A percentile compares a stretch with the other conserved stretches of the same genome.
phyloP scores from a whole-genome alignment of 129 eudicot genomes.

The Calendula officinalis region DNA sequence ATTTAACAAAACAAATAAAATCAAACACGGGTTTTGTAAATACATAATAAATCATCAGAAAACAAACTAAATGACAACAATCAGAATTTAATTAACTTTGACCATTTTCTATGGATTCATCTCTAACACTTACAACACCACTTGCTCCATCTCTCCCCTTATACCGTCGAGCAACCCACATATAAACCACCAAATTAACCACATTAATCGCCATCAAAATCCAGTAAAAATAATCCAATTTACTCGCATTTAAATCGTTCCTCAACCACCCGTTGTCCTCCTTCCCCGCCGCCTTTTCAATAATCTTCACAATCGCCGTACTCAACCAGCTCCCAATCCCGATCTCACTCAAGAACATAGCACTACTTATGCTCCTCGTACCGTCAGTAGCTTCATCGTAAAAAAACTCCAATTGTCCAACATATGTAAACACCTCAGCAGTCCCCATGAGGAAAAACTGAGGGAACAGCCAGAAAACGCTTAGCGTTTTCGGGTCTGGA shows the following conservation, averaged over 20 bases:
- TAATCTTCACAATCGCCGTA: slow-evolving; percentile 61
- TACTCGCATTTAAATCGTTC: slow-evolving; percentile 46
- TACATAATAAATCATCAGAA: too few species aligned
- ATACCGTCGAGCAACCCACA: slow-evolving; percentile 50
- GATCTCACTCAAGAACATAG: slow-evolving; percentile 70
- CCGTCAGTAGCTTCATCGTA: slow-evolving; percentile 87
- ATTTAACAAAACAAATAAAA: too few species aligned
- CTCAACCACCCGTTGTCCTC: slow-evolving; percentile 71
- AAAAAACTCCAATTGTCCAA: slow-evolving; percentile 81
- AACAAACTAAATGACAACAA: too few species aligned
- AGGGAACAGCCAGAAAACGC: slow-evolving; percentile 79
- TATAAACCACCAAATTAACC: slow-evolving; percentile 51
- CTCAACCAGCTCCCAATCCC: slow-evolving; percentile 92
- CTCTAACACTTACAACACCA: slow-evolving; percentile 47
- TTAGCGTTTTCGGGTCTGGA: slow-evolving; percentile 19
- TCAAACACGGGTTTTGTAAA: too few species aligned
- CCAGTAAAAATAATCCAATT: slow-evolving; percentile 60
- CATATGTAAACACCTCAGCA: slow-evolving; percentile 77
- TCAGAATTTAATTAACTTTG: too few species aligned
- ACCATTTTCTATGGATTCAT: slow-evolving; percentile 22
- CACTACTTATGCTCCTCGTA: slow-evolving; percentile 74
- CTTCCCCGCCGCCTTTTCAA: slow-evolving; percentile 46
- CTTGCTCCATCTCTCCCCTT: slow-evolving; percentile 53
- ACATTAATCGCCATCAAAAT: slow-evolving; percentile 53
- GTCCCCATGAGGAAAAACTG: slow-evolving; percentile 79